Base-by-base conservation (phyloP, 192 early-diverging fungal species). In the Pilobolus umbonatus region DNA sequence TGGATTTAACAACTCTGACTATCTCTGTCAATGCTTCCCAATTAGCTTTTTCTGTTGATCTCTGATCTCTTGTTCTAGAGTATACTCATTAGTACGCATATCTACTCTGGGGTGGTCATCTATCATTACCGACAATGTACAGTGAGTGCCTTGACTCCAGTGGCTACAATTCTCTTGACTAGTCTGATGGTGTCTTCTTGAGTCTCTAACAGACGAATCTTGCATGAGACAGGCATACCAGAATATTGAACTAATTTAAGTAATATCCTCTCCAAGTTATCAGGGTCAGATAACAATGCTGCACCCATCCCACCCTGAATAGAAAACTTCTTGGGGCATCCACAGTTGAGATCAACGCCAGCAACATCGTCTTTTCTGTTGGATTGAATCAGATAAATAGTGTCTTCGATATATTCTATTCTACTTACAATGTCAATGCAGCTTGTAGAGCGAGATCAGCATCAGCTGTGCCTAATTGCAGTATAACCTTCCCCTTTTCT, bases 251-350 rank as follows among this genome's bases (percentile, higher is more conserved):
- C 90, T 31, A 98, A 71, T 3, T 76, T 84, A 0, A 63, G 61
- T 6, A 93, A 75, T 35, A 94, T 94, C 76, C 80, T 59, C 38
- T 48, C 34, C 26, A 98, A 75, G 26, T 80, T 77, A 40, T 95
- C 92, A 5, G 92, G 95, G 35, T 94, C 77, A 12, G 84, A 73
- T 53, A 99, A 70, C 38, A 99, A 73, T 5, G 91, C 92, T 9
- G 94, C 89, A 15, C 95, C 96, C 95, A 98, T 98, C 29, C 92
- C 90, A 22, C 85, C 91, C 34, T 89, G 85, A 14, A 95, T 69
- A 8, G 96, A 99, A 60, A 99, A 99, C 61, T 84, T 81, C 62
- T 96, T 98, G 0, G 96, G 96, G 62, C 96, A 99, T 3, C 96
- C 96, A 69, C 96, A 99, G 75, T 99, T 99, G 47, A 99, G 64